These are phyloP conservation scores for Pterothamnion heteromorphum DNA, from an alignment of 31 red algal genomes.

Conservation along the genomic window DNA sequence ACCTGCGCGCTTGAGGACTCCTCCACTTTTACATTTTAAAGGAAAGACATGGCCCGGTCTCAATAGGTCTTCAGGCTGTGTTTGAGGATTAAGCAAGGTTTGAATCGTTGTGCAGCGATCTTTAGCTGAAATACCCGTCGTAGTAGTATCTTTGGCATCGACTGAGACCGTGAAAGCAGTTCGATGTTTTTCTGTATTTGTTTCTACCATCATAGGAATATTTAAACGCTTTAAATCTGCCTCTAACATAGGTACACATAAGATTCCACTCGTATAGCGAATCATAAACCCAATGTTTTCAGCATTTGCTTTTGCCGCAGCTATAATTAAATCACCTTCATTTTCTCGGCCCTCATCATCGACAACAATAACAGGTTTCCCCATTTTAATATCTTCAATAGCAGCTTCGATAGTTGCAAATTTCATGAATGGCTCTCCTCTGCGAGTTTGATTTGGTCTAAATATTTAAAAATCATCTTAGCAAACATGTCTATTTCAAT, in stretches of 20 bases:
- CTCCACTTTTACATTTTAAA: conserved; percentile 69
- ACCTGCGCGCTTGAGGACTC: conserved; percentile 94
- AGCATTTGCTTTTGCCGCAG: conserved; percentile 84
- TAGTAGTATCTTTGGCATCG: conserved; percentile 75
- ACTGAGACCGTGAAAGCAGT: conserved; percentile 94
- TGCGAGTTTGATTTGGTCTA: background rate
- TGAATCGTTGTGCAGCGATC: conserved; percentile 78
- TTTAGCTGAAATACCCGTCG: conserved; percentile 92
- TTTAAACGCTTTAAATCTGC: conserved; percentile 58
- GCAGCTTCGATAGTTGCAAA: conserved; percentile 54
- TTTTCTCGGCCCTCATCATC: conserved; percentile 97
- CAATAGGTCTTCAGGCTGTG: conserved; percentile 65
- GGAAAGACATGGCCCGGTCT: conserved; percentile 98
- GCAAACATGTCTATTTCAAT: conserved; percentile 66
- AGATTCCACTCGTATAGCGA: conserved; percentile 84
- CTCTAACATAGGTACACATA: conserved; percentile 80
- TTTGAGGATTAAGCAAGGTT: conserved; percentile 63
- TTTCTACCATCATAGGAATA: conserved; percentile 77
- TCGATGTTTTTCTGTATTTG: conserved; percentile 86
- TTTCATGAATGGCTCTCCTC: too few relatives aligned
- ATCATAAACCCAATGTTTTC: conserved; percentile 98
- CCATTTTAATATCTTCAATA: conserved; percentile 53
- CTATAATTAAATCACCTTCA: conserved; percentile 95
- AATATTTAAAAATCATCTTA: conserved; percentile 69
- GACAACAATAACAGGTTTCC: conserved; percentile 81